Evolutionary conservation across 768 basidiomycete species (phyloP), one percentile per base, ranked within the genome.

Genomic region (Pseudohyphozyma bogoriensis): DNA sequence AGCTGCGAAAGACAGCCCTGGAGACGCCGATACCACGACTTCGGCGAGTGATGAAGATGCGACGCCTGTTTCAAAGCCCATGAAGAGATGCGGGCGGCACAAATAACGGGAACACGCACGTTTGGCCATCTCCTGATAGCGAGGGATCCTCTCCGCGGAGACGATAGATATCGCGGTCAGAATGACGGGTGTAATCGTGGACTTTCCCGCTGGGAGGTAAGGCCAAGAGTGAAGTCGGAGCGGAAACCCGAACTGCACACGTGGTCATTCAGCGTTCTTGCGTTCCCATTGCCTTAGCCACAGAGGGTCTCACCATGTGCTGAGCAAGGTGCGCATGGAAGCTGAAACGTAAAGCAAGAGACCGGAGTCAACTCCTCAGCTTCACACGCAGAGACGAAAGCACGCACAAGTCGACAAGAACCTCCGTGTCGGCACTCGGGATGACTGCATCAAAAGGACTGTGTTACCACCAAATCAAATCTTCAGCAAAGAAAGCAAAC

Each of bases 301-400:
- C n/a, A n/a, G n/a, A n/a, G n/a, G n/a, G n/a, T n/a, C n/a, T n/a
- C n/a, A n/a, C n/a, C n/a, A 46, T n/a, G 12, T 46, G 45, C 8
- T 33, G 33, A 36, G 33, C 50, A 33, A 51, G 33, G 26, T 51
- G 50, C 22, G 50, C 50, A 33, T 51, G 50, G 31, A 51, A 51
- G 50, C 50, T 51, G 50, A 2, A 24, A 22, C 33, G 33, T 5
- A 4, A 24, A 7, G 2, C 6, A 6, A 22, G 20, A 1, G 31
- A n/a, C 33, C n/a, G 9, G 8, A n/a, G 24, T 22, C 3, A 24
- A 47, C 28, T 24, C 46, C 46, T 24, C 46, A 47, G 26, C 46
- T 16, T 47, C 46, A 5, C 5, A n/a, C 2, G 46, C n/a, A n/a
- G 29, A 51, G 2, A 15, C n/a, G 22, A 36, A 36, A 10, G 22